Conservation (phyloP, 2,329 filamentous ascomycete genomes). For the Tolypocladium ovalisporum region DNA sequence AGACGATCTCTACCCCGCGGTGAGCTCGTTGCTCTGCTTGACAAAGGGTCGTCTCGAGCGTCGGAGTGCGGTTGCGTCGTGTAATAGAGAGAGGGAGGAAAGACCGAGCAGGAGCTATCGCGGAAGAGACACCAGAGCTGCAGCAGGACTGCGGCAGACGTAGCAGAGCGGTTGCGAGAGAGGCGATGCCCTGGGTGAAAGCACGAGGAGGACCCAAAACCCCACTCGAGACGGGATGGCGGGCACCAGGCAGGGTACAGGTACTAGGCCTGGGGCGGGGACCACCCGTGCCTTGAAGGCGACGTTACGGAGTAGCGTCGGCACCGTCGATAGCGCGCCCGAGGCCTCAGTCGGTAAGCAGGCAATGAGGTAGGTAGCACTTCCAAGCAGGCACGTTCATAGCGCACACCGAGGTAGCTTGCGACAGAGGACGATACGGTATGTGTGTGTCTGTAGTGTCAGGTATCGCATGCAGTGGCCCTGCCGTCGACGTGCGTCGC, state of each 20-base stretch:
- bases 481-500: conserved; percentile 1
- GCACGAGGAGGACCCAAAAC: conserved; percentile 1
- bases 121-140: background rate
- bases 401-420: background rate
- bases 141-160: background rate
- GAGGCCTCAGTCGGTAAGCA: background rate
- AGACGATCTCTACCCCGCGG: background rate
- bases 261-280: conserved; percentile 13
- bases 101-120: no score
- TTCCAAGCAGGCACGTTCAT: background rate
- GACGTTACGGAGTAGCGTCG: background rate
- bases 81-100: background rate
- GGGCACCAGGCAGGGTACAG: conserved; percentile 13
- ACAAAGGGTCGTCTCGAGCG: background rate
- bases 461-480: background rate
- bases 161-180: conserved; percentile 1
- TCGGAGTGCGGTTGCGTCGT: background rate
- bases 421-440: background rate
- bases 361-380: background rate
- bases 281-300: conserved; percentile 3
- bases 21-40: background rate
- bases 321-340: conserved; percentile 3
- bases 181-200: conserved; percentile 3
- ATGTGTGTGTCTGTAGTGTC: background rate
- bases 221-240: conserved; percentile 9